Percentiles rank a stretch among this genome's conserved stretches.
Conservation (phyloP, 148 eudicot genomes). For the Silene uniflora region DNA sequence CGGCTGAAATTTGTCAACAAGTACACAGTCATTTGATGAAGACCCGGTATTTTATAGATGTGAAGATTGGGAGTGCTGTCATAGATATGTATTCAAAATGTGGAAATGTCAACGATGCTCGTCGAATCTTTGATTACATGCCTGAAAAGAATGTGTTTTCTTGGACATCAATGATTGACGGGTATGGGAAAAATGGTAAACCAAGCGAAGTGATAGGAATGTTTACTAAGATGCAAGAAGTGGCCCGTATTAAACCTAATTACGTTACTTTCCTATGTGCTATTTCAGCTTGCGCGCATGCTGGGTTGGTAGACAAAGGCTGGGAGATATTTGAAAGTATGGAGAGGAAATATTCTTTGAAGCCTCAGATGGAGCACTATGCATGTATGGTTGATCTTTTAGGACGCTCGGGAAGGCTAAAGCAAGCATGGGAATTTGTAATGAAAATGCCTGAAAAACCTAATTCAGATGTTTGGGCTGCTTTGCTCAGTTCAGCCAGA, state of each 20-base stretch:
- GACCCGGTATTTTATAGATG: slow-evolving; percentile 37
- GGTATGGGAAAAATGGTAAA: slow-evolving; percentile 83
- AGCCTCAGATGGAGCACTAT: slow-evolving; percentile 89
- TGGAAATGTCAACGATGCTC: slow-evolving; percentile 64
- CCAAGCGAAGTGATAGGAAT: slow-evolving; percentile 62
- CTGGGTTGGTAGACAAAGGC: slow-evolving; percentile 71
- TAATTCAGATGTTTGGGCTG: slow-evolving; percentile 89
- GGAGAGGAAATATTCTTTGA: slow-evolving; percentile 61
- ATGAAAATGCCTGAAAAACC: slow-evolving; percentile 74
- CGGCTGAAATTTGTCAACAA: slow-evolving; percentile 68
- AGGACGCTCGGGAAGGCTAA: slow-evolving; percentile 69
- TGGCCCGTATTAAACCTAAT: slow-evolving; percentile 41
- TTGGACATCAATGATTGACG: slow-evolving; percentile 97
- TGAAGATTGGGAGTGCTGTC: slow-evolving; percentile 83
- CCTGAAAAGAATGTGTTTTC: slow-evolving; percentile 66
- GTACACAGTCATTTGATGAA: slow-evolving; percentile 62
- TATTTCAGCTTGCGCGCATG: slow-evolving; percentile 79
- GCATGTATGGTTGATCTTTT: slow-evolving; percentile 92
- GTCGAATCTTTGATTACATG: slow-evolving; percentile 65
- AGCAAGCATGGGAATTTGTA: slow-evolving; percentile 61
- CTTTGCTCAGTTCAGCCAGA: slow-evolving; percentile 71
- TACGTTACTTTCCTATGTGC: slow-evolving; percentile 73
- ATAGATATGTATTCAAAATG: slow-evolving; percentile 92
- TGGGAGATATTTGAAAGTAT: slow-evolving; percentile 62
- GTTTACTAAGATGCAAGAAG: slow-evolving; percentile 49